Evolutionary conservation across 2,329 filamentous ascomycete genomes (phyloP), one percentile per base, ranked within the genome.

Genomic region (Rutstroemia sp.): DNA sequence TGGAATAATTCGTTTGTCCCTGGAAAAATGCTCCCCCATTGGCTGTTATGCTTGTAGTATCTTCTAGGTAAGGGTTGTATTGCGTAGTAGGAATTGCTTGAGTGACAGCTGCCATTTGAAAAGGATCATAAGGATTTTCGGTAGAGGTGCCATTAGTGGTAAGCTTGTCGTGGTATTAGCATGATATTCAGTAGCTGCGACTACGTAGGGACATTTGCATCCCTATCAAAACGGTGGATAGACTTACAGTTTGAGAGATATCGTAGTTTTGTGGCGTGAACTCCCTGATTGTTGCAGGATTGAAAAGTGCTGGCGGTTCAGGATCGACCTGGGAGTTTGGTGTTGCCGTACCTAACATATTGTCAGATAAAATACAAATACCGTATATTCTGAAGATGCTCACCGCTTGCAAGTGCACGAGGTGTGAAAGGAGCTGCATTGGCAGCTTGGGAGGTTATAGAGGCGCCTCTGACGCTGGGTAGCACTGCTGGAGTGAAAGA

Each of bases 351-450:
- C 64, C 75, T 73, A 63, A 44, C 8, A 30, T 8, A 45, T 6
- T 56, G 42, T 58, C 44, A 51, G 12, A n/a, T 5, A 4, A 25
- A 5, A 37, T 48, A 34, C n/a, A 17, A 5, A 12, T 2, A 34
- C 16, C n/a, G 12, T 8, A 21, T 19, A 27, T 14, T 48, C 21
- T 48, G 16, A 17, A 48, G 8, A 16, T 27, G 53, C 58, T 61
- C 63, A 70, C 67, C 68, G 67, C 69, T 69, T 23, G 65, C 63
- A 49, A 73, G 69, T 58, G 78, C 83, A 65, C 88, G 81, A 37
- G 89, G 89, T 17, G 88, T 94, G 66, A 95, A 95, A 4, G 89
- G 84, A 19, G 90, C 88, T 21, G 92, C 94, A 70, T 82, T 94
- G n/a, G 88, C 92, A 55, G 89, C 88, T 72, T 95, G 91, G 1